Percentiles rank a stretch among this genome's conserved stretches.
Evolutionary conservation across 2,329 filamentous ascomycete species (phyloP).

Genomic region (Verticillium nubilum): DNA sequence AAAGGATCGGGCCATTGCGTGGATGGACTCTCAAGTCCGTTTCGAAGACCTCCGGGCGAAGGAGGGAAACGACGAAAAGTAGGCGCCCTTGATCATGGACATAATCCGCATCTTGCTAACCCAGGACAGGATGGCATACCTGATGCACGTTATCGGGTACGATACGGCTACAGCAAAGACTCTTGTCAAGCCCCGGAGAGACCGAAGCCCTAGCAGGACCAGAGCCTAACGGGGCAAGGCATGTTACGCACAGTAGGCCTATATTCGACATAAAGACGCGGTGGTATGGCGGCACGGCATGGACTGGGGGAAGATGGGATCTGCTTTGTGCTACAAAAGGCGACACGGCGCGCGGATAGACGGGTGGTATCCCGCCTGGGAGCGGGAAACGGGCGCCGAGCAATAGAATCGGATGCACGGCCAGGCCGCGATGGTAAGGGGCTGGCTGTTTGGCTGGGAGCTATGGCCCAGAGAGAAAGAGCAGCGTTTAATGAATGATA

Average conservation of each 20-base stretch:
- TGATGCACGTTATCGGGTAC: constrained; percentile 12
- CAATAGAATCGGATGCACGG: background rate
- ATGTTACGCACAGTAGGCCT: background rate
- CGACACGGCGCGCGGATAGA: background rate
- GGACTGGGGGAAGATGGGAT: background rate
- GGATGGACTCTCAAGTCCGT: constrained; percentile 68
- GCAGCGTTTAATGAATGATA: background rate
- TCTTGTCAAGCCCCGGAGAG: constrained; percentile 8
- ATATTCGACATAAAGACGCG: background rate
- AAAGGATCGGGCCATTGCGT: constrained; percentile 57
- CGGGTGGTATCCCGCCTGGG: background rate
- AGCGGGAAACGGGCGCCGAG: background rate
- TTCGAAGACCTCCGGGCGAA: constrained; percentile 68
- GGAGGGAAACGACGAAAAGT: constrained; percentile 73
- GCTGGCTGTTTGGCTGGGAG: background rate
- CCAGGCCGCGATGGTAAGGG: background rate
- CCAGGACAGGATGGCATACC: constrained; percentile 8
- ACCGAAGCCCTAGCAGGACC: constrained; percentile 5
- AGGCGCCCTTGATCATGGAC: constrained; percentile 29
- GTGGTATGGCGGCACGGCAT: background rate
- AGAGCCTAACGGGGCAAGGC: background rate
- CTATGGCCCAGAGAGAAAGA: background rate
- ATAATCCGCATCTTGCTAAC: background rate
- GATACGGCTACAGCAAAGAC: constrained; percentile 10
- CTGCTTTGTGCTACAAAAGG: background rate